Evolutionary conservation across 768 basidiomycete species (phyloP).

Genomic region (Lentinula lateritia): DNA sequence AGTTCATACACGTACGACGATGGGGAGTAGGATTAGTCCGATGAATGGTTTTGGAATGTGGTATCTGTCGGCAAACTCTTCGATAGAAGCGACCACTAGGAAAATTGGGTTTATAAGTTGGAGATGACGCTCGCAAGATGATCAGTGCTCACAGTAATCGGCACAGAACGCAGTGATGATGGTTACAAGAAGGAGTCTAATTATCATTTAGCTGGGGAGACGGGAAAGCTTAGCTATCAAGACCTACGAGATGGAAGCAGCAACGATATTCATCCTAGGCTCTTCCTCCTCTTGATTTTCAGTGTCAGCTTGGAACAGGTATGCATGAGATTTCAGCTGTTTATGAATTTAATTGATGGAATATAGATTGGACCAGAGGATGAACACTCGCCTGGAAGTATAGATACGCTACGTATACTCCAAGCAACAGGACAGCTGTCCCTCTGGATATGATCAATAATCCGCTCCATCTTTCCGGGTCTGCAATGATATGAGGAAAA

Average conservation of each 20-base stretch:
- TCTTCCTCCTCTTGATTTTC: slow-evolving; percentile 29
- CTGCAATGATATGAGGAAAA: slow-evolving; percentile 14
- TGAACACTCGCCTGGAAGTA: slow-evolving; percentile 58
- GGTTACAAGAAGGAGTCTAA: slow-evolving; percentile 67
- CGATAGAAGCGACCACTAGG: slow-evolving; percentile 84
- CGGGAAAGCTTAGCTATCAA: not conserved
- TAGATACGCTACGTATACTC: slow-evolving; percentile 70
- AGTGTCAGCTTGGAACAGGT: slow-evolving; percentile 48
- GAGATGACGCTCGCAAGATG: not conserved
- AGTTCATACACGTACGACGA: slow-evolving; percentile 54
- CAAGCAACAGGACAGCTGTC: slow-evolving; percentile 69
- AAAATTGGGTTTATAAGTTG: slow-evolving; percentile 17
- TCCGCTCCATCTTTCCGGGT: slow-evolving; percentile 32
- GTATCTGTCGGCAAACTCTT: slow-evolving; percentile 81
- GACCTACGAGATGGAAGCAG: slow-evolving; percentile 53
- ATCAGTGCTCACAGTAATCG: slow-evolving; percentile 62
- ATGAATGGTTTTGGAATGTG: slow-evolving; percentile 82
- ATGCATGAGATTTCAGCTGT: slow-evolving; percentile 67
- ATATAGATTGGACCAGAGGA: not conserved
- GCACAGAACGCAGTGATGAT: slow-evolving; percentile 85
- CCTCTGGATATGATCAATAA: slow-evolving; percentile 75
- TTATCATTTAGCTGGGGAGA: not conserved
- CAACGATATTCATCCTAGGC: slow-evolving; percentile 63
- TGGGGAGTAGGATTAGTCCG: slow-evolving; percentile 80
- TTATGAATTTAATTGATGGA: not conserved